phyloP scores from a whole-genome alignment of 2,329 filamentous ascomycete species.

The Graphilbum sp. region DNA sequence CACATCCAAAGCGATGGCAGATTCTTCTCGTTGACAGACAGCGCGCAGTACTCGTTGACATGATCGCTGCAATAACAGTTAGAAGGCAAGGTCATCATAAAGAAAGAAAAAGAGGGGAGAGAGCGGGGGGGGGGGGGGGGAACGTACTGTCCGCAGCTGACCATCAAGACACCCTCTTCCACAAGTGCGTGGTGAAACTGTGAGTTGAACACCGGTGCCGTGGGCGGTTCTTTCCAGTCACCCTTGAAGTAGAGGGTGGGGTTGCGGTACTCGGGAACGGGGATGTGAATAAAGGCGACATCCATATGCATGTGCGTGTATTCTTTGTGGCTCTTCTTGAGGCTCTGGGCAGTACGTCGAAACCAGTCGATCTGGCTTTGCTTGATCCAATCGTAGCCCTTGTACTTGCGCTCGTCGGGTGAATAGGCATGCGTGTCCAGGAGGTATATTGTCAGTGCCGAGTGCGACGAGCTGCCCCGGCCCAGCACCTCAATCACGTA shows the following conservation, averaged over 20 bases:
- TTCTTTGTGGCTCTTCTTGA: slow-evolving; percentile 63
- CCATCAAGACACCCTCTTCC: slow-evolving; percentile 69
- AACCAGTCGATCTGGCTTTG: slow-evolving; percentile 93
- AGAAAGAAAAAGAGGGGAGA: not conserved
- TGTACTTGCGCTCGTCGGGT: slow-evolving; percentile 71
- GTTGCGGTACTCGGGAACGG: slow-evolving; percentile 71
- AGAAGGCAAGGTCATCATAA: not conserved
- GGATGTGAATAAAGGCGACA: slow-evolving; percentile 94
- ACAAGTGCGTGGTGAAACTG: slow-evolving; percentile 85
- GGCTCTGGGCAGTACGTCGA: slow-evolving; percentile 52
- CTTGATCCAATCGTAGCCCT: slow-evolving; percentile 97
- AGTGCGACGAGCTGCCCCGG: slow-evolving; percentile 63
- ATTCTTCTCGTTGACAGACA: slow-evolving; percentile 37
- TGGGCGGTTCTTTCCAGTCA: slow-evolving; percentile 66
- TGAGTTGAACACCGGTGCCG: slow-evolving; percentile 77
- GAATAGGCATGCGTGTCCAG: slow-evolving; percentile 88
- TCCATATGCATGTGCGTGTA: slow-evolving; percentile 92
- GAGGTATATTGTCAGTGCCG: slow-evolving; percentile 85
- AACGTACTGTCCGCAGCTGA: slow-evolving; percentile 78
- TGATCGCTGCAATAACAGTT: slow-evolving; percentile 49
- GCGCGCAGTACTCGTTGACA: slow-evolving; percentile 88
- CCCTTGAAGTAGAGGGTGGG: slow-evolving; percentile 46
- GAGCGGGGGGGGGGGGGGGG: not conserved
- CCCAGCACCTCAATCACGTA: slow-evolving; percentile 86
- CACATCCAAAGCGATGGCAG: slow-evolving; percentile 89